phyloP scores from a whole-genome alignment of 164 flowering plant genomes.

The Nymphaea colorata region DNA sequence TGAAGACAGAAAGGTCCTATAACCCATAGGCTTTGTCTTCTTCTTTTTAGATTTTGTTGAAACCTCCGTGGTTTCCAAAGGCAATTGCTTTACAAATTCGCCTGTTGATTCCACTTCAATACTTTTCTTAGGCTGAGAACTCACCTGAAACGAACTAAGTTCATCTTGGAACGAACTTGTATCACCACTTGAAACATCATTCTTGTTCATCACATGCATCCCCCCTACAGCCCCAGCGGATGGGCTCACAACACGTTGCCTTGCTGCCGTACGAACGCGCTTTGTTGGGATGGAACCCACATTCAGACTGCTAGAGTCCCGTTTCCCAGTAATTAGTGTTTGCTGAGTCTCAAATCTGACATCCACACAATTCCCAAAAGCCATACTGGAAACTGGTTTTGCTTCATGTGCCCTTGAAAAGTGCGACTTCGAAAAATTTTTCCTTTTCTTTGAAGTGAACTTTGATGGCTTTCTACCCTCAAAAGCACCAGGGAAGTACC shows the following conservation, averaged over 20 bases:
- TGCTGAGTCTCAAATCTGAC: slow-evolving; percentile 33
- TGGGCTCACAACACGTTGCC: slow-evolving; percentile 71
- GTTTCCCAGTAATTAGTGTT: slow-evolving; percentile 38
- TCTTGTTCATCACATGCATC: slow-evolving; percentile 32
- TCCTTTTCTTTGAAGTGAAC: slow-evolving; percentile 44
- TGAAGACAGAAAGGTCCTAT: slow-evolving; percentile 13
- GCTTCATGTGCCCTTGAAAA: slow-evolving; percentile 38
- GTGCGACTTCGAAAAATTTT: slow-evolving; percentile 28
- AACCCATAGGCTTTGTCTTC: slow-evolving; percentile 65
- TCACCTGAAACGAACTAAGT: slow-evolving; percentile 65
- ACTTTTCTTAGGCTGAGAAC: slow-evolving; percentile 41
- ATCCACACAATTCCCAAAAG: slow-evolving; percentile 36
- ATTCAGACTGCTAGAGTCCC: slow-evolving; percentile 46
- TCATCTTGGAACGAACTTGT: slow-evolving; percentile 96
- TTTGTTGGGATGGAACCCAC: slow-evolving; percentile 75
- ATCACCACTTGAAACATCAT: slow-evolving; percentile 96
- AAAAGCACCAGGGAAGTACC: slow-evolving; percentile 44
- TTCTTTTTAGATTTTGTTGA: slow-evolving; percentile 70
- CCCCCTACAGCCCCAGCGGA: slow-evolving; percentile 40
- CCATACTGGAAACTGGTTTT: slow-evolving; percentile 27
- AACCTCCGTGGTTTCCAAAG: slow-evolving; percentile 55
- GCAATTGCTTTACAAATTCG: slow-evolving; percentile 51
- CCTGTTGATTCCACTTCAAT: slow-evolving; percentile 73
- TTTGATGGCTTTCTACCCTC: slow-evolving; percentile 46
- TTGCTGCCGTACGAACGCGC: slow-evolving; percentile 86